Conservation (phyloP, 225 moss, liverwort and hornwort species). For the Pleurozium schreberi region DNA sequence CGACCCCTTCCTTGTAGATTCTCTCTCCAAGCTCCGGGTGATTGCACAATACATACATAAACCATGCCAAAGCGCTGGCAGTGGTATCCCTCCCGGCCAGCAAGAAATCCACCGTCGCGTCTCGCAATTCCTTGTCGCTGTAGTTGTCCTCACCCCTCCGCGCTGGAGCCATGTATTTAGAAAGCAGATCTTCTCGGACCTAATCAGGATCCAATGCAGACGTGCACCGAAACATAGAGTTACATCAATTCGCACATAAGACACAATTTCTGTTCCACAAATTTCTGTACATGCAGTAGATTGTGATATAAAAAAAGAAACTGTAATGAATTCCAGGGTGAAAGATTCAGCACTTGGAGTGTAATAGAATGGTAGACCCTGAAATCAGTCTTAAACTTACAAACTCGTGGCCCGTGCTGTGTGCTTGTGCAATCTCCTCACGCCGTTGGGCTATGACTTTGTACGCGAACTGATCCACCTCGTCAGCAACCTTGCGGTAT, state of each 20-base stretch:
- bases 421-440: slow-evolving; percentile 28
- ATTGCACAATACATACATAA: slow-evolving; percentile 40
- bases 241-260: not conserved
- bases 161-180: slow-evolving; percentile 51
- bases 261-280: not conserved
- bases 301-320: not conserved
- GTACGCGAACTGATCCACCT: slow-evolving; percentile 44
- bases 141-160: slow-evolving; percentile 22
- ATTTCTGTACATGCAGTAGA: not conserved
- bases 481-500: not conserved
- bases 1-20: slow-evolving; percentile 43
- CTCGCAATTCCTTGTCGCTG: slow-evolving; percentile 50
- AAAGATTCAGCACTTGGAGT: not conserved
- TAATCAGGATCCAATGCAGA: slow-evolving; percentile 3
- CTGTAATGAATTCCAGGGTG: not conserved
- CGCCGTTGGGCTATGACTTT: slow-evolving; percentile 41
- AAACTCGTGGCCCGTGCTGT: not conserved
- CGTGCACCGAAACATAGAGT: not conserved
- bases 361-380: not conserved
- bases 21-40: slow-evolving; percentile 54
- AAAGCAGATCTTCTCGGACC: slow-evolving; percentile 51
- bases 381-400: not conserved
- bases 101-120: slow-evolving; percentile 62
- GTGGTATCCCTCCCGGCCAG: slow-evolving; percentile 90
- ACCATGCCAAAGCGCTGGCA: slow-evolving; percentile 68